A percentile compares a stretch with the other conserved stretches of the same genome.
Conservation (phyloP, 176 grass and related monocot species). For the Carex cristatella region DNA sequence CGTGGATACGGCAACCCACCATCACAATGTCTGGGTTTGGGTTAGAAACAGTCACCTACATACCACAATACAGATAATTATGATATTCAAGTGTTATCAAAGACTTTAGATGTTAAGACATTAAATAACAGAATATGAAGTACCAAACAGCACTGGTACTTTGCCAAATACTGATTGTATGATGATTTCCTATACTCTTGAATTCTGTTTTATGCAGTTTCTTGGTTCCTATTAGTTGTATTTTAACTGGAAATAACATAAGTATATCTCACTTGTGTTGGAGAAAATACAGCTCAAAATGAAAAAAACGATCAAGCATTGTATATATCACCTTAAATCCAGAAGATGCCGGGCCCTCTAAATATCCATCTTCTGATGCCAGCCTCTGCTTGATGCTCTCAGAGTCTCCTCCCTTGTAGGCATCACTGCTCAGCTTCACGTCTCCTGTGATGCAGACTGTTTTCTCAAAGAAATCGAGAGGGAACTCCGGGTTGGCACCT, state of each 20-base stretch:
- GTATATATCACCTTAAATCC: constrained; percentile 77
- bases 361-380: constrained; percentile 74
- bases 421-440: constrained; percentile 73
- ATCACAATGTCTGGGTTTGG: constrained; percentile 83
- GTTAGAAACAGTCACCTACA: constrained; percentile 77
- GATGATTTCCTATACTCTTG: neutral
- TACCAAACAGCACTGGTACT: constrained; percentile 13
- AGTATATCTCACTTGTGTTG: neutral
- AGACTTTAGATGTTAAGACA: neutral
- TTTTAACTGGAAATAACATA: neutral
- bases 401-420: constrained; percentile 73
- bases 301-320: neutral
- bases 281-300: neutral
- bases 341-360: constrained; percentile 58
- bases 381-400: constrained; percentile 91
- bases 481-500: constrained; percentile 73
- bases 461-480: constrained; percentile 96
- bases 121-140: constrained; percentile 23
- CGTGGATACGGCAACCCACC: constrained; percentile 92
- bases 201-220: neutral
- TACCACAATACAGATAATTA: constrained; percentile 8
- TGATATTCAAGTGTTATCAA: neutral
- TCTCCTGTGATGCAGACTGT: constrained; percentile 72
- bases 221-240: neutral
- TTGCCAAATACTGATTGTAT: constrained; percentile 23